Conservation (phyloP, 179 eudicot species). For the Silene coronaria region DNA sequence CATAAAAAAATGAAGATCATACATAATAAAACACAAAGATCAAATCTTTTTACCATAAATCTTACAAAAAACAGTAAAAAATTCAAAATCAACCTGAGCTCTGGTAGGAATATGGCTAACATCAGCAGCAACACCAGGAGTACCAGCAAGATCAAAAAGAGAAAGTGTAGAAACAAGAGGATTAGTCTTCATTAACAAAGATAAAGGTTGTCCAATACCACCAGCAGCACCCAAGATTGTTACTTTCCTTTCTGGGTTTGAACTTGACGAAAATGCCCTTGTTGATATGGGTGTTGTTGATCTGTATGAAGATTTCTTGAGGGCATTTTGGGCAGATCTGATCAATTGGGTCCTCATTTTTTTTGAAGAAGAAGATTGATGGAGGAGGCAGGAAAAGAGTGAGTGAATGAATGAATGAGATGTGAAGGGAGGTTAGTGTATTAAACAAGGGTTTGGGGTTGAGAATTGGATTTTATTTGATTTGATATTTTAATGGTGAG, state of each 20-base stretch:
- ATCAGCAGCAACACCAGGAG: constrained; percentile 93
- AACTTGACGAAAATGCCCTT: constrained; percentile 36
- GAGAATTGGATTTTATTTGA: too few relatives aligned
- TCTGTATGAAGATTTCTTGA: constrained; percentile 19
- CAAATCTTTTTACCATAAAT: neutral
- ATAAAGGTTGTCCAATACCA: constrained; percentile 83
- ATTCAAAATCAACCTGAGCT: constrained; percentile 36
- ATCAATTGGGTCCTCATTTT: constrained; percentile 40
- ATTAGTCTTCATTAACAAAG: constrained; percentile 81
- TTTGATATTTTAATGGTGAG: too few relatives aligned
- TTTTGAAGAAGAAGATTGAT: neutral
- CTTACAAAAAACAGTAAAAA: neutral
- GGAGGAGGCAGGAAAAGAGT: neutral
- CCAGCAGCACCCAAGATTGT: constrained; percentile 83
- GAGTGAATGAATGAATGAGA: neutral
- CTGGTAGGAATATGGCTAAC: constrained; percentile 84
- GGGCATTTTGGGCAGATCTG: constrained; percentile 43
- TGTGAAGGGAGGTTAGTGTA: neutral
- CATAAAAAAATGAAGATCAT: neutral
- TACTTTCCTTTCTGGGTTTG: constrained; percentile 65
- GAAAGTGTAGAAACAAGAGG: constrained; percentile 74
- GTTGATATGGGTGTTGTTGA: constrained; percentile 29
- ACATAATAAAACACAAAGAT: neutral
- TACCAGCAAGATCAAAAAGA: constrained; percentile 84
- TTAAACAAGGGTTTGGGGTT: neutral